phyloP scores from a whole-genome alignment of 768 basidiomycete species.

The Cyclocybe aegerita region DNA sequence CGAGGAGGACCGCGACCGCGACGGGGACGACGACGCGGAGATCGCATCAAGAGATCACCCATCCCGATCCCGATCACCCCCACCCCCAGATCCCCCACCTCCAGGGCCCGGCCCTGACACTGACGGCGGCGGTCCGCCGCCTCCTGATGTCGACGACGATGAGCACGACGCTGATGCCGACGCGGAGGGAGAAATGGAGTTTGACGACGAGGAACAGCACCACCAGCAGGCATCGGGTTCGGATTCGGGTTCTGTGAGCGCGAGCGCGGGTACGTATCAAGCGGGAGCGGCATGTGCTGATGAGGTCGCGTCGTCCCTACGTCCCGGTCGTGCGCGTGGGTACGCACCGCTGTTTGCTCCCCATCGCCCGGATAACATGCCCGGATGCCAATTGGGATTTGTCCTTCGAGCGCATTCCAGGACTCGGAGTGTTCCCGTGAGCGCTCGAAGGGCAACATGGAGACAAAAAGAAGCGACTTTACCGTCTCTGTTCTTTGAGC shows the following conservation, averaged over 20 bases:
- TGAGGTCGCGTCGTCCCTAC: too few species aligned
- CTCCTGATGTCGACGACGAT: slow-evolving; percentile 8
- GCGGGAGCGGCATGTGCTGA: slow-evolving; percentile 5
- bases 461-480: neutral
- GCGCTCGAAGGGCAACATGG: neutral
- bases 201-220: slow-evolving; percentile 22
- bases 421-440: too few species aligned
- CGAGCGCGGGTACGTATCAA: neutral
- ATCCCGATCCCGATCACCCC: slow-evolving; percentile 18
- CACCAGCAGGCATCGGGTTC: neutral
- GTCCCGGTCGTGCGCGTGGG: neutral
- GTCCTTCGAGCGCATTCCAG: too few species aligned
- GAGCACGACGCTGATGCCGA: slow-evolving; percentile 24
- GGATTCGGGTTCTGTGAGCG: neutral
- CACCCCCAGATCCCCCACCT: slow-evolving; percentile 15
- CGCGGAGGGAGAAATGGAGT: slow-evolving; percentile 35
- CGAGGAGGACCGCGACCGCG: slow-evolving; percentile 8
- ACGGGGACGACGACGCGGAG: slow-evolving; percentile 21
- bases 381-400: too few species aligned
- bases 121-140: neutral
- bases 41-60: slow-evolving; percentile 19
- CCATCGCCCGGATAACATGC: neutral
- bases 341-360: neutral
- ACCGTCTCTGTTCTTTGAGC: neutral
- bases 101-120: slow-evolving; percentile 6